Conservation (phyloP, 371 early-diverging fungal species). For the Homolaphlyctis polyrhiza region DNA sequence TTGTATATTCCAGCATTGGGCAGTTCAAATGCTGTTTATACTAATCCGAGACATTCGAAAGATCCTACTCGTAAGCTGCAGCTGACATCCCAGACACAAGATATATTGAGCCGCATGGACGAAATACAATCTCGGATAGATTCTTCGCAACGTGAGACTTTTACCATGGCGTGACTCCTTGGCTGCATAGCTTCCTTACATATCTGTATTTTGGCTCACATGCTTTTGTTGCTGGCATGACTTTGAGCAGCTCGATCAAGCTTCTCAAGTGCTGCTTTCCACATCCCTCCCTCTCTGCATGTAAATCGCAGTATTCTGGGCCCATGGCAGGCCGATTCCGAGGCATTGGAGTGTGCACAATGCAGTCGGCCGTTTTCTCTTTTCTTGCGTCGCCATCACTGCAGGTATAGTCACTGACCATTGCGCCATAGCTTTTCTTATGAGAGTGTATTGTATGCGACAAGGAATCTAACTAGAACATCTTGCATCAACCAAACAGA, state of each 20-base stretch:
- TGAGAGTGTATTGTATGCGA: slow-evolving; percentile 6
- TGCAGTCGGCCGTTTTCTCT: slow-evolving; percentile 61
- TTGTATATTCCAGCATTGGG: neutral
- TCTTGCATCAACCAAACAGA: too few species aligned
- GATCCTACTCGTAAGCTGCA: slow-evolving; percentile 48
- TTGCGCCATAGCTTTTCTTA: slow-evolving; percentile 80
- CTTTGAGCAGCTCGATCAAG: too few species aligned
- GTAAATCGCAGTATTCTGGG: slow-evolving; percentile 19
- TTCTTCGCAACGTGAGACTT: too few species aligned
- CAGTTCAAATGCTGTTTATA: neutral
- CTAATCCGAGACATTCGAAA: neutral
- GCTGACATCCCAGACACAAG: slow-evolving; percentile 54
- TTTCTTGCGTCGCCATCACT: slow-evolving; percentile 71
- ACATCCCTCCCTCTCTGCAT: neutral
- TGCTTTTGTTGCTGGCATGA: too few species aligned
- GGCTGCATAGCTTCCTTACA: too few species aligned
- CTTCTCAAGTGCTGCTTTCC: too few species aligned
- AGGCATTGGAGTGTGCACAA: slow-evolving; percentile 58
- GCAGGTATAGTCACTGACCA: slow-evolving; percentile 55
- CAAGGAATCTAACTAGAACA: too few species aligned
- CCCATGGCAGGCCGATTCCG: slow-evolving; percentile 69
- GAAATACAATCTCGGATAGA: slow-evolving; percentile 11
- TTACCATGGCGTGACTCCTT: too few species aligned
- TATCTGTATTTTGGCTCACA: too few species aligned
- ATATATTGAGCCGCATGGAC: slow-evolving; percentile 53